These are phyloP conservation scores for Metarhizium sp. DNA, from an alignment of 2,329 filamentous ascomycete species.

Conservation along the genomic window DNA sequence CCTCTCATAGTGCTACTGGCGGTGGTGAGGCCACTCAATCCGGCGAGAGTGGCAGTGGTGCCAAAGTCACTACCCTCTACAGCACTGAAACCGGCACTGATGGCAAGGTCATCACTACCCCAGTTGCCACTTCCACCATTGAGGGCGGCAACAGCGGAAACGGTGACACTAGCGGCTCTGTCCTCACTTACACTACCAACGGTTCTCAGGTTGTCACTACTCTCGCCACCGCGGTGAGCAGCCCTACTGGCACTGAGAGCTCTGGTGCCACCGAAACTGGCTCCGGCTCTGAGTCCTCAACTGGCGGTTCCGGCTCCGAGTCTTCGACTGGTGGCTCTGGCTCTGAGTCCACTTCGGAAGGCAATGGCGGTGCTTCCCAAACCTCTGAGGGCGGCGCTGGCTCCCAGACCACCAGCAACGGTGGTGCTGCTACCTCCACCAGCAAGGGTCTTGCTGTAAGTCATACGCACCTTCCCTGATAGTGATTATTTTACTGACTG, in stretches of 20 bases:
- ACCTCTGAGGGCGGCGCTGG: background rate
- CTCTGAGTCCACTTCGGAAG: background rate
- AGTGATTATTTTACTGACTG: background rate
- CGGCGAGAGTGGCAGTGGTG: background rate
- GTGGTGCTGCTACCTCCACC: slow-evolving; percentile 7
- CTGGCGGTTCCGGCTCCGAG: slow-evolving; percentile 4
- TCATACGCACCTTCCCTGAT: background rate
- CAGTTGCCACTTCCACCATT: slow-evolving; percentile 27
- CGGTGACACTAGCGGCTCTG: slow-evolving; percentile 8
- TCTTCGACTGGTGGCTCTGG: background rate
- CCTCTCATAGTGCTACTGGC: slow-evolving; percentile 10
- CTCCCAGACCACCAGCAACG: background rate
- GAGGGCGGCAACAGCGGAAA: slow-evolving; percentile 11
- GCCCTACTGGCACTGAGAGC: slow-evolving; percentile 10
- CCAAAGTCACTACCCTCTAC: slow-evolving; percentile 24
- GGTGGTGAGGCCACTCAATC: slow-evolving; percentile 3
- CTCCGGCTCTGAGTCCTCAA: slow-evolving; percentile 12
- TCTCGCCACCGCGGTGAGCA: slow-evolving; percentile 16
- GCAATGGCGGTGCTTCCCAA: slow-evolving; percentile 4
- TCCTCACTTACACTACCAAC: slow-evolving; percentile 14
- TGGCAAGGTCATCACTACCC: slow-evolving; percentile 21
- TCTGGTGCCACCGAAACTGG: slow-evolving; percentile 8
- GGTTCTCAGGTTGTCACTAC: slow-evolving; percentile 15
- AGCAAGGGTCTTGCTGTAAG: slow-evolving; percentile 20
- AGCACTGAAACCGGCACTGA: slow-evolving; percentile 25